Evolutionary conservation across 345 rosid species (phyloP).

Genomic region (Gossypium ekmanianum): DNA sequence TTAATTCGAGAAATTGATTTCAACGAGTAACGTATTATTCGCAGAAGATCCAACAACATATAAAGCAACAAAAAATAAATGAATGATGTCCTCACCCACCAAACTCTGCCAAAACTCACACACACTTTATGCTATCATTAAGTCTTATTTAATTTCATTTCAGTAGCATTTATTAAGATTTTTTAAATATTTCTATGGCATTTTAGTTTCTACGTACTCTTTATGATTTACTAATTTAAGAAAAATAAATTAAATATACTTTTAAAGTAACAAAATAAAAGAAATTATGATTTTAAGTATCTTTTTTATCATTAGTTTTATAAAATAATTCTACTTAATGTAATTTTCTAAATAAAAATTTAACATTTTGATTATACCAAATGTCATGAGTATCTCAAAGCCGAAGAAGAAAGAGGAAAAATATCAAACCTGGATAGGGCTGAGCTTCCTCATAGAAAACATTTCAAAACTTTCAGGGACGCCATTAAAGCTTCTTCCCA

Average conservation of each 20-base stretch:
- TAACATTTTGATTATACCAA: too few relatives aligned
- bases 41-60: background rate
- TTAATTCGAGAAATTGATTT: background rate
- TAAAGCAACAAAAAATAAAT: background rate
- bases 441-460: constrained; percentile 65
- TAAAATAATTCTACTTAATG: background rate
- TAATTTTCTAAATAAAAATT: background rate
- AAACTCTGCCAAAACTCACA: background rate
- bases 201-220: too few relatives aligned
- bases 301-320: too few relatives aligned
- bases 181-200: too few relatives aligned
- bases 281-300: too few relatives aligned
- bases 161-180: constrained; percentile 2
- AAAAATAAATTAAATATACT: background rate
- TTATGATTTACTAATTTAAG: background rate
- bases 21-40: background rate
- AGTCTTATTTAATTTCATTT: background rate
- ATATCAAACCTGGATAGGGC: constrained; percentile 58
- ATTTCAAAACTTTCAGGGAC: constrained; percentile 66
- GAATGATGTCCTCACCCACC: background rate
- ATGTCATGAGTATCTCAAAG: too few relatives aligned
- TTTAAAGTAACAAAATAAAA: too few relatives aligned
- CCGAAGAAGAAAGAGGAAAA: background rate
- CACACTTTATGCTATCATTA: background rate
- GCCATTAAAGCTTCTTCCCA: constrained; percentile 45